These are phyloP conservation scores for Hypoxylon subgilvum DNA, from an alignment of 495 filamentous ascomycete species.

Conservation along the genomic window DNA sequence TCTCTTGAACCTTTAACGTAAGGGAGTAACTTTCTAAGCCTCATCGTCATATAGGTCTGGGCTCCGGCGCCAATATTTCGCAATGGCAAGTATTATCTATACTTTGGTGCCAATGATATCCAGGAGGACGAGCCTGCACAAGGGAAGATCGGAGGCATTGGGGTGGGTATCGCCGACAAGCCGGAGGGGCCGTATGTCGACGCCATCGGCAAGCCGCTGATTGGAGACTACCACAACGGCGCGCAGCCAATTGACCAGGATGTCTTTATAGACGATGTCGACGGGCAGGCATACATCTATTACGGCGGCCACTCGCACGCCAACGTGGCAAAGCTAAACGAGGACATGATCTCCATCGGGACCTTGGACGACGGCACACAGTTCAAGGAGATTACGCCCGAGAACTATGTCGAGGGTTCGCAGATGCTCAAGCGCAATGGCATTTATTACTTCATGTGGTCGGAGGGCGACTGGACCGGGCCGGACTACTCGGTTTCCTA, in stretches of 20 bases:
- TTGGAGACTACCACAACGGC: conserved; percentile 46
- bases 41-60: conserved; percentile 41
- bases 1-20: no score
- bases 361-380: conserved; percentile 38
- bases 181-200: conserved; percentile 57
- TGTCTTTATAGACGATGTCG: conserved; percentile 54
- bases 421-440: conserved; percentile 54
- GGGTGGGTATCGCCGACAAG: conserved; percentile 51
- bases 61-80: conserved; percentile 55
- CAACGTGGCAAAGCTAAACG: conserved; percentile 51
- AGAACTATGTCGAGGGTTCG: conserved; percentile 52
- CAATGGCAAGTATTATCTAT: conserved; percentile 58
- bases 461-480: conserved; percentile 53
- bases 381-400: conserved; percentile 51
- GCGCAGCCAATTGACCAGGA: conserved; percentile 59
- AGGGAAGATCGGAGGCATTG: conserved; percentile 46
- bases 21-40: no score
- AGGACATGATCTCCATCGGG: conserved; percentile 52
- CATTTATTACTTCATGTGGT: conserved; percentile 57
- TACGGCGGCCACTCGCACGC: conserved; percentile 57
- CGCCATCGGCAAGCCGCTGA: conserved; percentile 50
- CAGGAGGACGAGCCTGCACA: conserved; percentile 22
- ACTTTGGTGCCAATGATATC: conserved; percentile 56
- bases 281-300: conserved; percentile 57
- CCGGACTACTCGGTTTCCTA: conserved; percentile 56